phyloP scores from a whole-genome alignment of 768 basidiomycete genomes.

The Pluteus cervinus region DNA sequence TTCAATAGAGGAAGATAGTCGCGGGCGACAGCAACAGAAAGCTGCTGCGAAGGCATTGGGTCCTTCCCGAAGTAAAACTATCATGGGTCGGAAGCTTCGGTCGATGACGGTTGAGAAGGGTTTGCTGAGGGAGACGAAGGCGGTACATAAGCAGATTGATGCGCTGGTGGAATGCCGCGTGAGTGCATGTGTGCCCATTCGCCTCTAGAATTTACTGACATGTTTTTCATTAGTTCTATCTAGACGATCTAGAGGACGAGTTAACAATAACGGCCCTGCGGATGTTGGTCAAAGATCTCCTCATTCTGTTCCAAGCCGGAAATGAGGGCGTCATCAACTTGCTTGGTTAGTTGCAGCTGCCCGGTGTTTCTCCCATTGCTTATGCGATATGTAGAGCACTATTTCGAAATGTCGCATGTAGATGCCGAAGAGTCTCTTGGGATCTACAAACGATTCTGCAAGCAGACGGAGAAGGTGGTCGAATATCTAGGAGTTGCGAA shows the following conservation, averaged over 20 bases:
- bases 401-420: slow-evolving; percentile 96
- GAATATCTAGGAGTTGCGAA: slow-evolving; percentile 90
- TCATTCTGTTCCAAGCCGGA: slow-evolving; percentile 92
- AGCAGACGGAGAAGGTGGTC: slow-evolving; percentile 87
- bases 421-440: slow-evolving; percentile 81
- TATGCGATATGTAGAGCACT: slow-evolving; percentile 59
- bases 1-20: slow-evolving; percentile 55
- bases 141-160: slow-evolving; percentile 88
- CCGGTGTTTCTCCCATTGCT: slow-evolving; percentile 17
- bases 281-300: slow-evolving; percentile 93
- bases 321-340: slow-evolving; percentile 92
- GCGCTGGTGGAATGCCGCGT: slow-evolving; percentile 83
- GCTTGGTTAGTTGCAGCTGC: slow-evolving; percentile 44
- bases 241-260: slow-evolving; percentile 91
- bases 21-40: slow-evolving; percentile 25
- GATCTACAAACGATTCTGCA: slow-evolving; percentile 93
- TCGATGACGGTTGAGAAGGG: slow-evolving; percentile 96
- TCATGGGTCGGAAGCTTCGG: slow-evolving; percentile 78
- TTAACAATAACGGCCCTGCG: slow-evolving; percentile 82
- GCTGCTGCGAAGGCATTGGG: slow-evolving; percentile 20
- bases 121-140: slow-evolving; percentile 83
- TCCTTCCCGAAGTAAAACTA: slow-evolving; percentile 64
- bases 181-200: slow-evolving; percentile 26
- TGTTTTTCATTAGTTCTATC: slow-evolving; percentile 68
- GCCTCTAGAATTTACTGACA: slow-evolving; percentile 4